Conservation (phyloP, 495 filamentous ascomycete genomes). For the Tirmania nivea region DNA sequence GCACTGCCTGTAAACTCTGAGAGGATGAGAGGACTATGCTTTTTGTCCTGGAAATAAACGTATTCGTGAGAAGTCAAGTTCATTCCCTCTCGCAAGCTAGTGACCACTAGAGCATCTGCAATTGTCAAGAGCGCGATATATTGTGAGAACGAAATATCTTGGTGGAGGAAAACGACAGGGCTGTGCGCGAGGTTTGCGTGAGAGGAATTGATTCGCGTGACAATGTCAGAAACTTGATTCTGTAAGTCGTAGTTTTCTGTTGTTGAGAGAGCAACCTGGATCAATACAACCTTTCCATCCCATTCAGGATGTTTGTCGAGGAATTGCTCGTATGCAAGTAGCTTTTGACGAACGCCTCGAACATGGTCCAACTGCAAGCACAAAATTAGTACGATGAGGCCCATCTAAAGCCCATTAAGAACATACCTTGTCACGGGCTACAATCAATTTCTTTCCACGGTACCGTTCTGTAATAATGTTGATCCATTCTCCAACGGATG, state of each 20-base stretch:
- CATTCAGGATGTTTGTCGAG: constrained; percentile 80
- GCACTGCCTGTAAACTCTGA: constrained; percentile 87
- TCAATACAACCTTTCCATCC: constrained; percentile 65
- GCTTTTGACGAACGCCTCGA: constrained; percentile 73
- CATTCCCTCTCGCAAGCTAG: constrained; percentile 85
- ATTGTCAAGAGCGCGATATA: constrained; percentile 74
- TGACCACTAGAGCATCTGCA: constrained; percentile 79
- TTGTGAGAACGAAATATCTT: constrained; percentile 75
- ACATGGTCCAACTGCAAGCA: constrained; percentile 45
- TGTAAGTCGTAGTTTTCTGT: constrained; percentile 71
- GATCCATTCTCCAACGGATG: constrained; percentile 55
- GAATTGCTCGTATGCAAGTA: constrained; percentile 81
- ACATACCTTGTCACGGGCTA: constrained; percentile 55
- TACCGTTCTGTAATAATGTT: constrained; percentile 58
- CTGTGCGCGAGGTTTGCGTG: constrained; percentile 76
- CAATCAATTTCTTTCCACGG: constrained; percentile 66
- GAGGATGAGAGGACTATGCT: constrained; percentile 68
- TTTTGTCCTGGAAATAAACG: constrained; percentile 79
- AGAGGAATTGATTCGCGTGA: constrained; percentile 71
- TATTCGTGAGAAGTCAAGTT: constrained; percentile 85
- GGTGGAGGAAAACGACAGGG: constrained; percentile 81
- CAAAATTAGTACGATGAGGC: constrained; percentile 2
- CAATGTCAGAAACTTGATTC: constrained; percentile 72
- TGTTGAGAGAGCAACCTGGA: constrained; percentile 79
- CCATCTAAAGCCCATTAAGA: not conserved